These are phyloP conservation scores for Elsinoe perseae DNA, from an alignment of 2,329 filamentous ascomycete genomes.

Conservation along the genomic window DNA sequence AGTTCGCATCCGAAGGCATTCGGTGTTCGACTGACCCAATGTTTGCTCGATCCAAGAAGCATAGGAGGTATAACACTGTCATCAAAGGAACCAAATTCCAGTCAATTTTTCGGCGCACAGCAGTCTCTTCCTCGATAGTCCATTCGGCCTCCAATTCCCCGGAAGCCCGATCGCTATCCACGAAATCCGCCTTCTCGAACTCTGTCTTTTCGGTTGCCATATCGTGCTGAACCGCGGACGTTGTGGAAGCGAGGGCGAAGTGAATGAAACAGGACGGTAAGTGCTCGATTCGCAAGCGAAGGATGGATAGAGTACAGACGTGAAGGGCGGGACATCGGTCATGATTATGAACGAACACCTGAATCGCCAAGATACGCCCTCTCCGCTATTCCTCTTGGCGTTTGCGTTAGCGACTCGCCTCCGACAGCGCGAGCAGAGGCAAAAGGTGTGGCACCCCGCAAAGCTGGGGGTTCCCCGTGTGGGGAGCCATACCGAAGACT, in stretches of 20 bases:
- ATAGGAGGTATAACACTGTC: slow-evolving; percentile 51
- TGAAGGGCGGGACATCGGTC: neutral
- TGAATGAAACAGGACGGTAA: neutral
- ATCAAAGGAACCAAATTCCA: slow-evolving; percentile 52
- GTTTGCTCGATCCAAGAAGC: slow-evolving; percentile 47
- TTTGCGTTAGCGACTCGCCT: neutral
- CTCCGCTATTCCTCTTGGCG: neutral
- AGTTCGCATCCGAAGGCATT: neutral
- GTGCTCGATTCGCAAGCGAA: neutral
- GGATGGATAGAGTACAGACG: neutral
- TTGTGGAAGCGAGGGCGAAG: neutral
- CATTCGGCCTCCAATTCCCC: slow-evolving; percentile 8
- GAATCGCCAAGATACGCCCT: neutral
- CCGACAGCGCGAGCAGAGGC: neutral
- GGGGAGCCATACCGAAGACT: neutral
- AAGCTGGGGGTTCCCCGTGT: slow-evolving; percentile 7
- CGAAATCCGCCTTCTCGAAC: neutral
- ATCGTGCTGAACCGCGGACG: neutral
- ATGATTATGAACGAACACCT: neutral
- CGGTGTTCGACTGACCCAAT: slow-evolving; percentile 30
- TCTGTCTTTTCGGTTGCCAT: slow-evolving; percentile 4
- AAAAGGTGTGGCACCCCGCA: neutral
- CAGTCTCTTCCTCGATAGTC: slow-evolving; percentile 17
- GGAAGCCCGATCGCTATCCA: slow-evolving; percentile 8
- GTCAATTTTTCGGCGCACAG: slow-evolving; percentile 41